Evolutionary conservation across 2,329 filamentous ascomycete species (phyloP).

Genomic region (Pseudogymnoascus sp.): DNA sequence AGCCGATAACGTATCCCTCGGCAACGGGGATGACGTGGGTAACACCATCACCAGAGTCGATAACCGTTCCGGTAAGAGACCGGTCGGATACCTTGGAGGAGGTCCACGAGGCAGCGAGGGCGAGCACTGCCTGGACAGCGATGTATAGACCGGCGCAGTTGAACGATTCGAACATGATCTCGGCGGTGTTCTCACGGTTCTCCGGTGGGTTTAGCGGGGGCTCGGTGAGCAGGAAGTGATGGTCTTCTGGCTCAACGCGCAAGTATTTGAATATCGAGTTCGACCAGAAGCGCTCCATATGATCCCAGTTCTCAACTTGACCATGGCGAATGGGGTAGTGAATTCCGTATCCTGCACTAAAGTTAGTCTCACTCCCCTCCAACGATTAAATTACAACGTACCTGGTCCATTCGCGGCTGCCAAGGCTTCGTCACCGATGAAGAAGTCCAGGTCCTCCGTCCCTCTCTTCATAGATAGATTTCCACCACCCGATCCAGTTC

Average conservation of each 20-base stretch:
- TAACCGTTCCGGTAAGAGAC: constrained; percentile 93
- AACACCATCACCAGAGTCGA: constrained; percentile 97
- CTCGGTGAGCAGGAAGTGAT: constrained; percentile 96
- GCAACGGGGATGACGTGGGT: constrained; percentile 98
- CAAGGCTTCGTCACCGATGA: constrained; percentile 95
- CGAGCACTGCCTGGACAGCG: constrained; percentile 93
- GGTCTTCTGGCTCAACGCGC: constrained; percentile 94
- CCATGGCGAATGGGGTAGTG: constrained; percentile 97
- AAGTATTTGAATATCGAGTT: constrained; percentile 99
- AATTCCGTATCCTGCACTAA: constrained; percentile 71
- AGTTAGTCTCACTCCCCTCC: not conserved
- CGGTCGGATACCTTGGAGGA: constrained; percentile 96
- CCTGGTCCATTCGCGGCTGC: constrained; percentile 76
- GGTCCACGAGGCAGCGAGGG: constrained; percentile 95
- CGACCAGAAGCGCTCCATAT: constrained; percentile 99
- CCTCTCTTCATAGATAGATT: constrained; percentile 88
- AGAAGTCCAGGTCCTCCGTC: constrained; percentile 96
- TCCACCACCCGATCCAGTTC: constrained; percentile 66
- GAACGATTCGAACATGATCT: constrained; percentile 99
- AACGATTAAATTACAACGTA: constrained; percentile 31
- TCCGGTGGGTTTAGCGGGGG: constrained; percentile 96
- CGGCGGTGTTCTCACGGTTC: constrained; percentile 97
- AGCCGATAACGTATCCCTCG: constrained; percentile 97
- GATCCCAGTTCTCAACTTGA: constrained; percentile 99
- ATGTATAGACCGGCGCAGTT: constrained; percentile 99